Evolutionary conservation across 257 asterid species (phyloP), one percentile per base, ranked within the genome.

Genomic region (Solanum tacnaense): DNA sequence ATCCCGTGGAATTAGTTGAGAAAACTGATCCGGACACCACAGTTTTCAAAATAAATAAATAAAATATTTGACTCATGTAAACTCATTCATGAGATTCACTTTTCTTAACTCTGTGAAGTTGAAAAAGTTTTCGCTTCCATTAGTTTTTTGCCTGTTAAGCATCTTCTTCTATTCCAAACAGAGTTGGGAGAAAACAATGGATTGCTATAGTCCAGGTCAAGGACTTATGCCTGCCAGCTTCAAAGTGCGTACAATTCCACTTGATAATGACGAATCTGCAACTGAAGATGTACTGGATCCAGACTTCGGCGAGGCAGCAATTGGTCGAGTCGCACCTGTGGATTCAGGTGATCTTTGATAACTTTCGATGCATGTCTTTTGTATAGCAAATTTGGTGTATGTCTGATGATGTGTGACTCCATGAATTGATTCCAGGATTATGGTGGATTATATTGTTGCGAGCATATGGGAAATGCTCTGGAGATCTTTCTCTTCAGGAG

Each of bases 111-210:
- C 12, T 13, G 68, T 81, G 85, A 49, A 29, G 70, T 82, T 82
- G 70, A 29, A 49, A 81, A 9, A 29, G 12, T 49, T 44, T 16
- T 18, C 4, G 9, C 68, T 35, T 6, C 16, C n/a, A 56, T 36
- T 34, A 56, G 79, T 35, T 71, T 13, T 29, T 62, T 46, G 68
- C 60, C 71, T 35, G 68, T 31, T 82, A 44, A 72, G 87, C 67
- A 86, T 65, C 65, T 27, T 79, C 60, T 87, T 86, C 89, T 32
- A 27, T 72, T 78, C 20, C 89, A 86, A 84, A 39, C 89, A 93
- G 98, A 96, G 99, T 89, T 95, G 98, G 98, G 98, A 93, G 94
- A 93, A 94, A 96, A 96, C 99, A 41, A 95, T 96, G 94, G 98
- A 95, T 89, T 95, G 99, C 89, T 92, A 96, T 88, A 96, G 98